phyloP scores from a whole-genome alignment of 805 yeast genomes.

The Starmerella roubikii region DNA sequence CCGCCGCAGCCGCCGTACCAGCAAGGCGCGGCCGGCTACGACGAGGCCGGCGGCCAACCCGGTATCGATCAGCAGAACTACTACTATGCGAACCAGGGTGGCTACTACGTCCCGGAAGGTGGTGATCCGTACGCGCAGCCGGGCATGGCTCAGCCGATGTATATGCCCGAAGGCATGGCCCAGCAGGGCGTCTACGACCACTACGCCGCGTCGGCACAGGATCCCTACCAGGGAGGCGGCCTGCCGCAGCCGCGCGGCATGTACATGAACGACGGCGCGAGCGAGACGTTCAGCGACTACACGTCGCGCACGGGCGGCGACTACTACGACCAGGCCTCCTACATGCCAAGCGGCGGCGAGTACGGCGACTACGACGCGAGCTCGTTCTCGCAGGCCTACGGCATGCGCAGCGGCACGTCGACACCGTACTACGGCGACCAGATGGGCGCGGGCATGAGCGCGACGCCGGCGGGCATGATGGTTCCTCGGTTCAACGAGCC shows the following conservation, averaged over 20 bases:
- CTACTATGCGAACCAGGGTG: conserved; percentile 23
- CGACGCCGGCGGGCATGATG: conserved; percentile 7
- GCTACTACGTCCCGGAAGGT: conserved; percentile 20
- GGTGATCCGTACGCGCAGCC: conserved; percentile 32
- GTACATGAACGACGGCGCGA: conserved; percentile 25
- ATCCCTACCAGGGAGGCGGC: conserved; percentile 8
- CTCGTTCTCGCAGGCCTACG: conserved; percentile 36
- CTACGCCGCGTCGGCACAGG: conserved; percentile 20
- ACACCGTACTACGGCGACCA: conserved; percentile 76
- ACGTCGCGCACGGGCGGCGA: conserved; percentile 33
- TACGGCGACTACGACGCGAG: conserved; percentile 25
- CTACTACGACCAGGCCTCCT: conserved; percentile 27
- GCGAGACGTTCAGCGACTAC: conserved; percentile 32
- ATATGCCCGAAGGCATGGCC: not conserved
- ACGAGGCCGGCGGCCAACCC: conserved; percentile 16
- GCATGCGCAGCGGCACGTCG: conserved; percentile 59
- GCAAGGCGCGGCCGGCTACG: conserved; percentile 8
- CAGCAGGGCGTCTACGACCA: conserved; percentile 9
- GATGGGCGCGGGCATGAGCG: not conserved
- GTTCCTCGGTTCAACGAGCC: conserved; percentile 51
- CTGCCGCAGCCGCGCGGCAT: conserved; percentile 22
- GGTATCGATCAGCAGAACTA: conserved; percentile 27
- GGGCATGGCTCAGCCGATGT: conserved; percentile 3
- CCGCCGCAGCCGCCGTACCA: conserved; percentile 9
- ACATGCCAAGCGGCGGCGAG: conserved; percentile 22